Evolutionary conservation across 805 yeast genomes (phyloP).

Genomic region (Cyberlindnera saturnus): DNA sequence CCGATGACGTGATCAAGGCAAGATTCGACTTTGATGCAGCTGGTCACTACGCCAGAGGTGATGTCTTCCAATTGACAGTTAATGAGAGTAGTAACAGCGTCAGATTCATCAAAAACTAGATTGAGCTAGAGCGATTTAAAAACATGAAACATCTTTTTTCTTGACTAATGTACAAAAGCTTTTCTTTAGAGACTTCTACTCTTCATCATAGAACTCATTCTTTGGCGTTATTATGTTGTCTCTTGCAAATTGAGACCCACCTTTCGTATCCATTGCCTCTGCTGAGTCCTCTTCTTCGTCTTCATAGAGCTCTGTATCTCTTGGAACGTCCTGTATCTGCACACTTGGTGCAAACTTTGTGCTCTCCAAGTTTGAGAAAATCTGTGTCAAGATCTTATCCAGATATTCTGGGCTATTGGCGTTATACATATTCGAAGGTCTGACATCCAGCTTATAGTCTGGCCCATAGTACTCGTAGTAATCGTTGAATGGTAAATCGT

Average conservation of each 20-base stretch:
- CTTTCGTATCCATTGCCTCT: slow-evolving; percentile 79
- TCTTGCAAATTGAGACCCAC: slow-evolving; percentile 82
- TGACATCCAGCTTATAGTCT: slow-evolving; percentile 88
- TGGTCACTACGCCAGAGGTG: slow-evolving; percentile 41
- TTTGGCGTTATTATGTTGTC: slow-evolving; percentile 67
- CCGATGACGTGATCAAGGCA: slow-evolving; percentile 31
- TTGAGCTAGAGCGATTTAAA: no score
- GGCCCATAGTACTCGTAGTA: slow-evolving; percentile 98
- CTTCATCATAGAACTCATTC: slow-evolving; percentile 56
- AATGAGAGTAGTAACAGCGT: slow-evolving; percentile 28
- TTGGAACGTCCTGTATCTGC: slow-evolving; percentile 84
- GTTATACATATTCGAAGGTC: slow-evolving; percentile 94
- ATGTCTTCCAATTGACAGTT: slow-evolving; percentile 36
- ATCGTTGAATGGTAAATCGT: slow-evolving; percentile 71
- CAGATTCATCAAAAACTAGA: slow-evolving; percentile 4
- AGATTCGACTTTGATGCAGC: slow-evolving; percentile 36
- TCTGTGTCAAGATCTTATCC: slow-evolving; percentile 74
- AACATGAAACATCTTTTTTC: no score
- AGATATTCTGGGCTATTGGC: slow-evolving; percentile 91
- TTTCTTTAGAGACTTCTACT: background rate
- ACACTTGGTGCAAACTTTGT: slow-evolving; percentile 98
- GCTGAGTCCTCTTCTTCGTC: slow-evolving; percentile 81
- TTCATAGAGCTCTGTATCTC: slow-evolving; percentile 79
- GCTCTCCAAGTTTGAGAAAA: slow-evolving; percentile 71
- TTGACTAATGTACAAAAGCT: background rate